Evolutionary conservation across 306 rosid species (phyloP), one percentile per base, ranked within the genome.

Genomic region (Rosa lucieae): DNA sequence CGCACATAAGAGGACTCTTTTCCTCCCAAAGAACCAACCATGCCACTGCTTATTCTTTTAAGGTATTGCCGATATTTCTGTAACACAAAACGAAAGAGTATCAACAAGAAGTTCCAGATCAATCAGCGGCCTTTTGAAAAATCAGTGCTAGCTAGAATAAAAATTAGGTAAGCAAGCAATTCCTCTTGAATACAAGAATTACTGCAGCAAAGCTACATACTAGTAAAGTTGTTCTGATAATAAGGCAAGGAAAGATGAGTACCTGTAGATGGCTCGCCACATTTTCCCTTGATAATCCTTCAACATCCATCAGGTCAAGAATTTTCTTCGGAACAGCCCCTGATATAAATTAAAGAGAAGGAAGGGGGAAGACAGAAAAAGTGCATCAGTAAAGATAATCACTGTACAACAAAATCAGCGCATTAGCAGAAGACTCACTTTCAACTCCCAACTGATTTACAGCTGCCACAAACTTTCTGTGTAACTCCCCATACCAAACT

Each of bases 241-340:
- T 43, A 63, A 74, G 51, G 70, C 67, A 76, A 2, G 63, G 79
- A 80, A 74, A n/a, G 78, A 75, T 85, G 32, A 77, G 53, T 82
- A 83, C 98, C 97, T 94, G 97, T 44, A 94, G 86, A 86, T 94
- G 98, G 83, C 98, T 94, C 10, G 97, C 97, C 77, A 94, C 97
- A 67, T 92, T 92, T 86, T 94, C 97, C 80, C 97, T 86, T 40
- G 98, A 89, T 39, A 94, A 90, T 52, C 97, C 97, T 82, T 94
- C 93, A 39, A 87, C 89, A 84, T 94, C 90, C 98, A 94, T 92
- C 77, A 90, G 49, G 77, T 92, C 97, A 58, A 92, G 91, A 81
- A 92, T 90, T 85, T 86, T 92, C 89, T 91, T 92, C 0, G 98
- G 98, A 75, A 89, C 88, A 35, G 97, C 98, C 82, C 85, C 98